Conservation (phyloP, 2,329 filamentous ascomycete genomes). For the Apiospora malaysiana region DNA sequence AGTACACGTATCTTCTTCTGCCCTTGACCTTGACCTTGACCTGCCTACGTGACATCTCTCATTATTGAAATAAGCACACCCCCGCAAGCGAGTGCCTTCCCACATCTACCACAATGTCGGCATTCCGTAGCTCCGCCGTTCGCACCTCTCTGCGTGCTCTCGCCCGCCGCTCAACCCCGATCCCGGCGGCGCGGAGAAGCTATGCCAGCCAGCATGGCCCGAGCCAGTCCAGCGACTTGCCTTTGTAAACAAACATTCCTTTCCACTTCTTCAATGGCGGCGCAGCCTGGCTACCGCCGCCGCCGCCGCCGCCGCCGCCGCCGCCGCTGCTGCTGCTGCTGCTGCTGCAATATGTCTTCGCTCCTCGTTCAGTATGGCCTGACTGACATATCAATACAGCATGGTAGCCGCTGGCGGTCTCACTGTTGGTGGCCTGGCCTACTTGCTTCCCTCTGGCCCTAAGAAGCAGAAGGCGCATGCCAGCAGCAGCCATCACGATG, state of each 20-base stretch:
- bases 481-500: conserved; percentile 6
- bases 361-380: background rate
- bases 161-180: conserved; percentile 22
- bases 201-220: conserved; percentile 29
- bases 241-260: conserved; percentile 34
- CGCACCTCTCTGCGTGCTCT: conserved; percentile 24
- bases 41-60: no score
- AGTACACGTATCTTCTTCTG: background rate
- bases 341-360: background rate
- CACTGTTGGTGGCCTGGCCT: conserved; percentile 31
- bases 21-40: background rate
- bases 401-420: conserved; percentile 32
- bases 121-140: conserved; percentile 29
- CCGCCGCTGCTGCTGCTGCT: no score
- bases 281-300: no score
- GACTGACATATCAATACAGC: conserved; percentile 26
- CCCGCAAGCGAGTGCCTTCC: background rate
- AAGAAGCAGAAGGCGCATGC: conserved; percentile 3
- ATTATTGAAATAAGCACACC: background rate
- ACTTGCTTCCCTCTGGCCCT: conserved; percentile 27
- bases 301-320: no score
- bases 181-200: conserved; percentile 27
- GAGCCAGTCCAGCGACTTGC: conserved; percentile 34
- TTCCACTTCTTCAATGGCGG: no score
- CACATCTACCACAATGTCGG: conserved; percentile 30